Evolutionary conservation across 345 rosid genomes (phyloP), one percentile per base, ranked within the genome.

Genomic region (Hevea brasiliensis): DNA sequence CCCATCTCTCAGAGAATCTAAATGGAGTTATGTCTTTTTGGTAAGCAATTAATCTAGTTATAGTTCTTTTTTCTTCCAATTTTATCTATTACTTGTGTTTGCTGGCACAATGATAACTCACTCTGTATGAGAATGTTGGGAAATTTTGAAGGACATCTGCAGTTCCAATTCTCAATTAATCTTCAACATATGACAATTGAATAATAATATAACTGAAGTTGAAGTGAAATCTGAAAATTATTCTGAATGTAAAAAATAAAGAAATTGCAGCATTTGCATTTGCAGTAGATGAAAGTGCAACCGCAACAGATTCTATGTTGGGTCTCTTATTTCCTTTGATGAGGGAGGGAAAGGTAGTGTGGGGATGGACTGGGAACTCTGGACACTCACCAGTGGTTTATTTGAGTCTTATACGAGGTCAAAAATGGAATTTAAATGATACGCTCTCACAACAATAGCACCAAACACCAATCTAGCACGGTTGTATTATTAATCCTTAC

Each of bases 191-290:
- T 71, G 42, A 8, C 4, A 60, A 32, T 71, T 71, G 21, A n/a
- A 50, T 63, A 21, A 6, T 18, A 42, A 24, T 18, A 57, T 56
- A 41, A 11, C 17, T 27, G 45, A 71, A 26, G 21, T 9, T 21
- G 15, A 8, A 20, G 41, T n/a, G 42, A 60, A 35, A 14, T 59
- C 32, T 29, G 27, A 27, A 41, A 41, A 5, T 4, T 11, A 32
- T 21, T 47, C 40, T n/a, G n/a, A n/a, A n/a, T n/a, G n/a, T n/a
- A n/a, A n/a, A n/a, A n/a, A n/a, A n/a, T n/a, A n/a, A n/a, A n/a
- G n/a, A n/a, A n/a, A n/a, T n/a, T n/a, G n/a, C 48, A 26, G 41
- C 44, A 50, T 71, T 26, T 50, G 50, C 45, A 61, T 61, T 61
- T 51, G 17, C 20, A 26, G 27, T 51, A 29, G 45, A 29, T 50